Conservation (phyloP, 1,284 basidiomycete species). For the Sporisorium scitamineum region DNA sequence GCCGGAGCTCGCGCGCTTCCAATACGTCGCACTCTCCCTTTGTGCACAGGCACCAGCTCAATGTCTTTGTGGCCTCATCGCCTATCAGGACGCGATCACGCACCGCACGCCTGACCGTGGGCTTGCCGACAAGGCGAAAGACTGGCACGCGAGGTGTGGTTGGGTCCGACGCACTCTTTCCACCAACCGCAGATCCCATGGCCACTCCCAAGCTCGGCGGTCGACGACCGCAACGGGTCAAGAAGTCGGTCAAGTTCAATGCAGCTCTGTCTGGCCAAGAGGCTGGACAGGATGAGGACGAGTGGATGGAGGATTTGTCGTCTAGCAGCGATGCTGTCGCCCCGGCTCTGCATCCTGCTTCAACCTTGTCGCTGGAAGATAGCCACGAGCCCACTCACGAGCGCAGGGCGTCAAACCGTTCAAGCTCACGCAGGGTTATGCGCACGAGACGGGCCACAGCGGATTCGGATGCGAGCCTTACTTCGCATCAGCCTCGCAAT, state of each 20-base stretch:
- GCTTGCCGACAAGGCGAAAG: constrained; percentile 23
- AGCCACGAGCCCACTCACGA: not conserved
- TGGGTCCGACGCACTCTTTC: constrained; percentile 17
- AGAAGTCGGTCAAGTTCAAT: constrained; percentile 33
- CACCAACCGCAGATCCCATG: constrained; percentile 29
- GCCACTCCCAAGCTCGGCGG: constrained; percentile 33
- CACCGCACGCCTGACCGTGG: constrained; percentile 26
- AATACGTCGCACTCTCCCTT: constrained; percentile 33
- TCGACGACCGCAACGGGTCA: constrained; percentile 22
- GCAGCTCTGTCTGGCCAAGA: not conserved
- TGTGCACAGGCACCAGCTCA: constrained; percentile 26
- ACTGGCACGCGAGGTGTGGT: constrained; percentile 9
- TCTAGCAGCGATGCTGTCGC: constrained; percentile 25
- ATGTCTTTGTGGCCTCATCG: constrained; percentile 51
- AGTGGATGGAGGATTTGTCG: constrained; percentile 44
- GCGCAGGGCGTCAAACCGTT: not conserved
- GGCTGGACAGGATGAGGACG: constrained; percentile 20
- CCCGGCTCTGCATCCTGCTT: constrained; percentile 5
- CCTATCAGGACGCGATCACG: constrained; percentile 49
- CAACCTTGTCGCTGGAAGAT: not conserved
- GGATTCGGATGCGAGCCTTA: constrained; percentile 22
- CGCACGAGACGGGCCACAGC: constrained; percentile 23
- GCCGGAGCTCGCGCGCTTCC: constrained; percentile 43
- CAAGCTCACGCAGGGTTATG: not conserved
- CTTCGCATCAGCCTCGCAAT: constrained; percentile 21